phyloP scores from a whole-genome alignment of 306 rosid species.

The Vigna unguiculata region DNA sequence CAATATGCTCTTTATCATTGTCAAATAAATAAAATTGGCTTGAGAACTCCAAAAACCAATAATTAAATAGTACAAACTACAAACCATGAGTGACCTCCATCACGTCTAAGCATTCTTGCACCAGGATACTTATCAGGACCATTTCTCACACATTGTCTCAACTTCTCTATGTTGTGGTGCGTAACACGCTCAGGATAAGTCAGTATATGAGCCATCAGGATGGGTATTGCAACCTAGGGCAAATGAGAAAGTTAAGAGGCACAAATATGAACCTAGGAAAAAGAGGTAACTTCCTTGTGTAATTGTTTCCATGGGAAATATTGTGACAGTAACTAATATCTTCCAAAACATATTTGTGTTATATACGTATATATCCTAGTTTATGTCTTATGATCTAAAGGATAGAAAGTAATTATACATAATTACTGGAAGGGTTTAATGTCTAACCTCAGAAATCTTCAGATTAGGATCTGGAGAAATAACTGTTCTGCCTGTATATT shows the following conservation, averaged over 20 bases:
- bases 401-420: conserved; percentile 27
- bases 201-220: conserved; percentile 87
- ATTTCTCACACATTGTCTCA: conserved; percentile 88
- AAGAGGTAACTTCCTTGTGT: conserved; percentile 8
- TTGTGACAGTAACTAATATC: not conserved
- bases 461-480: conserved; percentile 98
- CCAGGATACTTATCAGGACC: conserved; percentile 98
- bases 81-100: conserved; percentile 69
- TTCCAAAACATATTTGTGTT: conserved; percentile 1
- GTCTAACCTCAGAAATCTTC: conserved; percentile 85
- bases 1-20: conserved; percentile 37
- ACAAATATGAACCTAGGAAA: conserved; percentile 16
- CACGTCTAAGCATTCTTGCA: conserved; percentile 63
- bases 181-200: conserved; percentile 93
- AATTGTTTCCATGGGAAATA: conserved; percentile 30
- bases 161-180: conserved; percentile 82
- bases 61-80: conserved; percentile 53
- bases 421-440: conserved; percentile 25
- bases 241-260: conserved; percentile 39
- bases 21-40: conserved; percentile 26
- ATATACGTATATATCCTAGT: conserved; percentile 18
- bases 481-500: conserved; percentile 92
- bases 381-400: conserved; percentile 22
- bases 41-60: not conserved
- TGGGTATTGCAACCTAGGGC: conserved; percentile 90